Base-by-base conservation (phyloP, 1,284 basidiomycete species). In the Anthracocystis walkeri region DNA sequence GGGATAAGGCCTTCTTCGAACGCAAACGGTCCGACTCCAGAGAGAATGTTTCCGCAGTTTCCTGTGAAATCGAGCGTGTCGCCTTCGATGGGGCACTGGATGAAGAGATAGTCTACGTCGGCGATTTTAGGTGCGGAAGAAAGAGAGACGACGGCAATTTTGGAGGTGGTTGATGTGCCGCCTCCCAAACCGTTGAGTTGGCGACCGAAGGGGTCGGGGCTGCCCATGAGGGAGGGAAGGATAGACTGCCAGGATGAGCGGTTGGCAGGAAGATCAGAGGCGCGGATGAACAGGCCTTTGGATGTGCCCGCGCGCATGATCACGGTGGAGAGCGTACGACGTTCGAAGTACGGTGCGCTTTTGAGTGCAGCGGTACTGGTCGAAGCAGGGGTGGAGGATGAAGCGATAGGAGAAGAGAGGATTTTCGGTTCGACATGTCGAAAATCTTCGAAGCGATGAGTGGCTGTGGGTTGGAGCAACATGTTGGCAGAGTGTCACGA, bases 101-200 rank as follows among this genome's bases (percentile, higher is more conserved):
- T 74, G 54, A 82, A 82, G 38, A 78, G 68, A 51, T 81, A 82
- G 29, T 77, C 70, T 4, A 75, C 65, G 33, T 82, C 80, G 16
- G 58, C 58, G 21, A 60, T 5, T 7, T 53, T 12, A 1, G 58
- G 58, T 12, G 58, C 49, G 2, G 50, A 4, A n/a, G 62, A 14
- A 21, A 27, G 23, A 44, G 74, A 74, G 16, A 93, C 89, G 35
- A 94, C 88, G 71, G 89, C 90, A 27, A 92, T 89, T 82, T 94
- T 94, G 44, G 91, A 92, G 5, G 92, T 88, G 60, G 90, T 91
- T 3, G 90, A 91, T 23, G 91, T 87, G 2, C 92, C 92, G 7
- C 92, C 92, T 10, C 92, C 92, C 38, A 86, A 73, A 18, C 85
- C 92, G 78, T 93, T 90, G 20, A 94, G 88, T 85, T 94, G 92